phyloP scores from a whole-genome alignment of 2,329 filamentous ascomycete genomes.

The Ascochyta lentis region DNA sequence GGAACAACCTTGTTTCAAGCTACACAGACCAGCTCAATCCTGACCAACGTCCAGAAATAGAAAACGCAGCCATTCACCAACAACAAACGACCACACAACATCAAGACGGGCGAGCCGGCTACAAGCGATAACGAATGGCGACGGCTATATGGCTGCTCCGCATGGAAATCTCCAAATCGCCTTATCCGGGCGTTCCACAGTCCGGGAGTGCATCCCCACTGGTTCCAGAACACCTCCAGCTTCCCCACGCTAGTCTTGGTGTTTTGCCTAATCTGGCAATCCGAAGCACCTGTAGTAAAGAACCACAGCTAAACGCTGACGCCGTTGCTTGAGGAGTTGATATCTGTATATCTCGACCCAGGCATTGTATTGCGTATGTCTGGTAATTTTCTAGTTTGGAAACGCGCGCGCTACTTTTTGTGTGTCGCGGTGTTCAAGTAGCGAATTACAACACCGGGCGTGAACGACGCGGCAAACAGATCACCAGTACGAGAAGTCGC shows the following conservation, averaged over 20 bases:
- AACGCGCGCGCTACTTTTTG: too few relatives aligned
- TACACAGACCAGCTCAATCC: not conserved
- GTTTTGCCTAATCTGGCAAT: slow-evolving; percentile 2
- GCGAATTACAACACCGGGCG: not conserved
- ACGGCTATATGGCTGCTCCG: slow-evolving; percentile 8
- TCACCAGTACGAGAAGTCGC: slow-evolving; percentile 28
- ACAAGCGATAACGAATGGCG: not conserved
- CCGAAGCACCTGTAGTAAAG: slow-evolving; percentile 1
- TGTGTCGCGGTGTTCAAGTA: too few relatives aligned
- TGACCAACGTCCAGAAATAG: not conserved
- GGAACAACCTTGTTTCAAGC: too few relatives aligned
- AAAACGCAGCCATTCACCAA: not conserved
- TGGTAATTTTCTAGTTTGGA: too few relatives aligned
- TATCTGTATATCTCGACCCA: not conserved
- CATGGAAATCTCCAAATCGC: not conserved
- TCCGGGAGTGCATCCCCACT: slow-evolving; percentile 7
- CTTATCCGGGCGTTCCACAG: not conserved
- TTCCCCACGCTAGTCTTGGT: slow-evolving; percentile 10
- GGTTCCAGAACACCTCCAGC: slow-evolving; percentile 2
- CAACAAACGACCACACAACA: not conserved
- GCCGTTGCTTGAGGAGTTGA: not conserved
- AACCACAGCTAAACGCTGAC: not conserved
- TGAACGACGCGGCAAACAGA: not conserved
- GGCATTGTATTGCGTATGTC: too few relatives aligned
- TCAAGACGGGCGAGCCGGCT: slow-evolving; percentile 1